phyloP scores from a whole-genome alignment of 2,329 filamentous ascomycete genomes.

The Sporothrix schenckii region DNA sequence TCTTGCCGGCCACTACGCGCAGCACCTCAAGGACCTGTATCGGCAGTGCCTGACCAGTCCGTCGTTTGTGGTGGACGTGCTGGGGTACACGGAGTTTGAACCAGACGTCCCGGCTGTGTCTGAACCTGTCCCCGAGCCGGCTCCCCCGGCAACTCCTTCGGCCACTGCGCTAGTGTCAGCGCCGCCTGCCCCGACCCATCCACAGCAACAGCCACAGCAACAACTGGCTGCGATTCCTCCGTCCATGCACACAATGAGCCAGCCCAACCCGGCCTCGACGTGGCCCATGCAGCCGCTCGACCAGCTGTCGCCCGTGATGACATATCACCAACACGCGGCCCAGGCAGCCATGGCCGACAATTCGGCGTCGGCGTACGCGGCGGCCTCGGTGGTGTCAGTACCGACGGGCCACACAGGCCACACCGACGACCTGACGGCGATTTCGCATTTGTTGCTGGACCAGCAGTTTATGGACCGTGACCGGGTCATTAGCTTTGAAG shows the following conservation, averaged over 20 bases:
- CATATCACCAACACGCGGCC: slow-evolving; percentile 8
- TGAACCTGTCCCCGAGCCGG: not conserved
- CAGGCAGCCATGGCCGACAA: slow-evolving; percentile 14
- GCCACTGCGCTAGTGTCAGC: not conserved
- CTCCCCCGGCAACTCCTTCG: not conserved
- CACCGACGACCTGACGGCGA: slow-evolving; percentile 38
- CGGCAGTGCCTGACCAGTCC: slow-evolving; percentile 24
- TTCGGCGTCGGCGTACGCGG: slow-evolving; percentile 6
- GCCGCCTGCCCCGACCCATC: not conserved
- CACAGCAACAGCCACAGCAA: no score
- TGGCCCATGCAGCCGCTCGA: slow-evolving; percentile 26
- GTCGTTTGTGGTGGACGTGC: slow-evolving; percentile 27
- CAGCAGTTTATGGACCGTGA: slow-evolving; percentile 38
- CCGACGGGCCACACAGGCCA: not conserved
- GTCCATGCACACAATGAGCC: not conserved
- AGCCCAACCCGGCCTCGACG: slow-evolving; percentile 10
- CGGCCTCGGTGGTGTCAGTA: slow-evolving; percentile 14
- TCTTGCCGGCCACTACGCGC: slow-evolving; percentile 31
- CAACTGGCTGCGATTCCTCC: not conserved
- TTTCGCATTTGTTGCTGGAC: slow-evolving; percentile 40
- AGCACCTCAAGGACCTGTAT: slow-evolving; percentile 29
- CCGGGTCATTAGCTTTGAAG: slow-evolving; percentile 38
- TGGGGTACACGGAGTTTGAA: slow-evolving; percentile 26
- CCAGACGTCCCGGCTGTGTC: not conserved
- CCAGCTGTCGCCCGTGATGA: slow-evolving; percentile 11